Conservation (phyloP, 768 basidiomycete species). For the Psilocybe azurescens region DNA sequence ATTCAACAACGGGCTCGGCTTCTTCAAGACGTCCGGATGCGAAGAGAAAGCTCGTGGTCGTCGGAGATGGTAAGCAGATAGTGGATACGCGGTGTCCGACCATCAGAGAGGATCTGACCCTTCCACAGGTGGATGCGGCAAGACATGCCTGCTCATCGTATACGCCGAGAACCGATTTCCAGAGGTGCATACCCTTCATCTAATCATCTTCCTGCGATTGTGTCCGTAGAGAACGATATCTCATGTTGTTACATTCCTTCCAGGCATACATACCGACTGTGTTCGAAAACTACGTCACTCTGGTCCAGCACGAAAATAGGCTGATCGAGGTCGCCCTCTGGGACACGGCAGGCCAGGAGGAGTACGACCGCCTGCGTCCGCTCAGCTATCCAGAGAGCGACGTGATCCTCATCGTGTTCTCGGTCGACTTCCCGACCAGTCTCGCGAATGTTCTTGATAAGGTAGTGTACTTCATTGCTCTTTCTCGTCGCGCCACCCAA, state of each 20-base stretch:
- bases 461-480: constrained; percentile 46
- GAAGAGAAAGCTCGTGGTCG: constrained; percentile 89
- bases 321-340: constrained; percentile 95
- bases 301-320: constrained; percentile 86
- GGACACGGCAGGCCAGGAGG: constrained; percentile 98
- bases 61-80: constrained; percentile 73
- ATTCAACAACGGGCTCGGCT: constrained; percentile 26
- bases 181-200: constrained; percentile 61
- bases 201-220: constrained; percentile 5
- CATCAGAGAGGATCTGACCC: too few relatives aligned
- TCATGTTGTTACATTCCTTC: neutral
- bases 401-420: constrained; percentile 94
- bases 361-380: constrained; percentile 89
- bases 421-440: constrained; percentile 90
- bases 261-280: constrained; percentile 94
- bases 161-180: constrained; percentile 97
- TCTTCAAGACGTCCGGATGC: constrained; percentile 68
- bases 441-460: constrained; percentile 92
- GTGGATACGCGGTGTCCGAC: neutral
- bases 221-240: neutral
- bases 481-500: constrained; percentile 2
- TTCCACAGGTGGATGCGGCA: constrained; percentile 77
- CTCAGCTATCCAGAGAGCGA: constrained; percentile 89
- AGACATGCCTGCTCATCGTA: constrained; percentile 95
- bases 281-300: constrained; percentile 93